Conservation (phyloP, 1,139 yeast species). For the Casaregolazyma suthepensis region DNA sequence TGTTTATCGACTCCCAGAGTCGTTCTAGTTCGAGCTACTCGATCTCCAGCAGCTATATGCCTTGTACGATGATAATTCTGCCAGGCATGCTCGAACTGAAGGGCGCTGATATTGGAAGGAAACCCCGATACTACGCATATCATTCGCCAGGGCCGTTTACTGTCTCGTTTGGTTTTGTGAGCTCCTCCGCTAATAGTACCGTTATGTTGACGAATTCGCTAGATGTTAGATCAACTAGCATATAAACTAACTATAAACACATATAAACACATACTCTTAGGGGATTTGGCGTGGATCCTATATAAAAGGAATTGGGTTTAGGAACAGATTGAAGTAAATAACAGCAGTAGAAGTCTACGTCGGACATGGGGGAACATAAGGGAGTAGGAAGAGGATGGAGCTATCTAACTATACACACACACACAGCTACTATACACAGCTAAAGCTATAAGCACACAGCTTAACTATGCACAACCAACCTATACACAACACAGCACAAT, state of each 20-base stretch:
- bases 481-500: not conserved
- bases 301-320: constrained; percentile 52
- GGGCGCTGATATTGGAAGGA: constrained; percentile 62
- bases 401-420: no score
- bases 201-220: constrained; percentile 67
- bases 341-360: constrained; percentile 50
- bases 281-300: constrained; percentile 79
- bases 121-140: constrained; percentile 58
- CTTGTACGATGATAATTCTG: constrained; percentile 66
- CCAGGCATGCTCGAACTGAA: constrained; percentile 71
- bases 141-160: constrained; percentile 71
- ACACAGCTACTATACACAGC: no score
- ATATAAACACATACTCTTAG: constrained; percentile 32
- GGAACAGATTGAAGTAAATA: constrained; percentile 57
- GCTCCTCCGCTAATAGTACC: constrained; percentile 68
- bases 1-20: constrained; percentile 42
- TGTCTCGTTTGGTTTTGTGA: constrained; percentile 48
- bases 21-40: constrained; percentile 21
- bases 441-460: no score
- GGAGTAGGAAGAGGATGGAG: no score
- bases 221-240: not conserved
- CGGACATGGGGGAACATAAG: not conserved
- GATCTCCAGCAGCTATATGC: constrained; percentile 40
- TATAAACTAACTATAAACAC: not conserved
- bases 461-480: no score